phyloP scores from a whole-genome alignment of 2,329 filamentous ascomycete species.

The Colletotrichum sp. region DNA sequence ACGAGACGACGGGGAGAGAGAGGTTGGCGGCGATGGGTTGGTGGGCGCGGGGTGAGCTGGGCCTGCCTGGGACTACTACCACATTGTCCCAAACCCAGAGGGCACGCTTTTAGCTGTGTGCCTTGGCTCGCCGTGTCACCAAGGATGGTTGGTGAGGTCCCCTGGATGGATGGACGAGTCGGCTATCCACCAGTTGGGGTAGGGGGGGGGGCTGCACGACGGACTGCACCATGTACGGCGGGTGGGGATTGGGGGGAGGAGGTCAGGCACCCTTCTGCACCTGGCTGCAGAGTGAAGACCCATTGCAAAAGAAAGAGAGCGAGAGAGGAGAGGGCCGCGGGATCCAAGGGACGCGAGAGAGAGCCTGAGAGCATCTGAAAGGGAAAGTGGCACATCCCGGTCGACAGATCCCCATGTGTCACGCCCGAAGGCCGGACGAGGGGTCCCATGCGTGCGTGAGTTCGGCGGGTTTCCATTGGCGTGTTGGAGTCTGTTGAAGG shows the following conservation, averaged over 20 bases:
- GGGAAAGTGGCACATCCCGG: not conserved
- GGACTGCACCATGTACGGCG: not conserved
- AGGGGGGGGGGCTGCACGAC: not conserved
- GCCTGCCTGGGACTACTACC: not conserved
- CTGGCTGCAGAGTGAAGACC: not conserved
- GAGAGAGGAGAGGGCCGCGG: conserved; percentile 2
- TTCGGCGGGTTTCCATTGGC: not conserved
- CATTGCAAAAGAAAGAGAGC: not conserved
- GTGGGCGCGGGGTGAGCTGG: not conserved
- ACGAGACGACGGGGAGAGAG: not conserved
- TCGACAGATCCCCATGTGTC: not conserved
- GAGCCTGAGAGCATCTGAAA: not conserved
- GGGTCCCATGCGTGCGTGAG: not conserved
- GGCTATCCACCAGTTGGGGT: not conserved
- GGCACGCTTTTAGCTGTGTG: not conserved
- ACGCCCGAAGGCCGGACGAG: conserved; percentile 1
- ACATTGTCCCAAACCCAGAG: not conserved
- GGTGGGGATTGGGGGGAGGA: not conserved
- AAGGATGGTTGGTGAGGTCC: not conserved
- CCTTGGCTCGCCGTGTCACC: not conserved
- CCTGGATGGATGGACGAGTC: not conserved
- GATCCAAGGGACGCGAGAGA: conserved; percentile 6
- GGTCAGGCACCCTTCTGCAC: not conserved
- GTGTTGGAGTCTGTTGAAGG: not conserved
- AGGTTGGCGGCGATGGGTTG: not conserved